phyloP scores from a whole-genome alignment of 352 stramenopile genomes.

The Plasmopara muralis region DNA sequence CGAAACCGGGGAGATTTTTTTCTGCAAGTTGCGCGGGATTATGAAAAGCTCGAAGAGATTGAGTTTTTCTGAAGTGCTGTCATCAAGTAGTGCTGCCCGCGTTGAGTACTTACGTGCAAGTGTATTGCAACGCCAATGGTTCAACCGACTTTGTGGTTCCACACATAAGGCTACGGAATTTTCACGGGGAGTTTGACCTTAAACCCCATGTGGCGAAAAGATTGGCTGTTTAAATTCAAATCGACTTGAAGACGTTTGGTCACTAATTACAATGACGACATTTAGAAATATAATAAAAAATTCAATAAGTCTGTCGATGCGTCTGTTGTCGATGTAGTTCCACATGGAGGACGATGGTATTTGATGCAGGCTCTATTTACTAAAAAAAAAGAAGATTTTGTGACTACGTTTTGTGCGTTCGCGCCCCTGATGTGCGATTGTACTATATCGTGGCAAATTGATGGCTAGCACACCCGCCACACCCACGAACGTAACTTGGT shows the following conservation, averaged over 20 bases:
- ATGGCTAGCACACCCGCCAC: conserved; percentile 28
- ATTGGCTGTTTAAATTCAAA: conserved; percentile 47
- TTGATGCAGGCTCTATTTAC: conserved; percentile 11
- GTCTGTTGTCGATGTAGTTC: conserved; percentile 42
- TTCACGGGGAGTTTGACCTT: conserved; percentile 34
- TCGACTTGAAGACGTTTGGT: conserved; percentile 47
- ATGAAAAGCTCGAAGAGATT: conserved; percentile 37
- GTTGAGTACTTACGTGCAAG: conserved; percentile 35
- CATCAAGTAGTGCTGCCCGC: conserved; percentile 45
- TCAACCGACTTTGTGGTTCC: conserved; percentile 50
- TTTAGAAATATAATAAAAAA: background rate
- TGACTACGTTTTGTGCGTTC: conserved; percentile 27
- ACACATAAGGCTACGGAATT: conserved; percentile 16
- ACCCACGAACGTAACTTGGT: conserved; percentile 17
- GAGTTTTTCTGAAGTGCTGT: conserved; percentile 49
- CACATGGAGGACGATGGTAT: conserved; percentile 37
- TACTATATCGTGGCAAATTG: conserved; percentile 41
- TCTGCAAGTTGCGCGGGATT: conserved; percentile 41
- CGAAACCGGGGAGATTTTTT: conserved; percentile 39
- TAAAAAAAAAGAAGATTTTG: conserved; percentile 2
- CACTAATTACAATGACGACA: conserved; percentile 10
- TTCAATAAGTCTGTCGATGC: conserved; percentile 24
- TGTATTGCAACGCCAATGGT: conserved; percentile 29
- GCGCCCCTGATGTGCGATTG: conserved; percentile 29
- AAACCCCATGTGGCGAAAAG: conserved; percentile 18